Evolutionary conservation across 2,329 filamentous ascomycete species (phyloP).

Genomic region (Cryphonectria carpinicola): DNA sequence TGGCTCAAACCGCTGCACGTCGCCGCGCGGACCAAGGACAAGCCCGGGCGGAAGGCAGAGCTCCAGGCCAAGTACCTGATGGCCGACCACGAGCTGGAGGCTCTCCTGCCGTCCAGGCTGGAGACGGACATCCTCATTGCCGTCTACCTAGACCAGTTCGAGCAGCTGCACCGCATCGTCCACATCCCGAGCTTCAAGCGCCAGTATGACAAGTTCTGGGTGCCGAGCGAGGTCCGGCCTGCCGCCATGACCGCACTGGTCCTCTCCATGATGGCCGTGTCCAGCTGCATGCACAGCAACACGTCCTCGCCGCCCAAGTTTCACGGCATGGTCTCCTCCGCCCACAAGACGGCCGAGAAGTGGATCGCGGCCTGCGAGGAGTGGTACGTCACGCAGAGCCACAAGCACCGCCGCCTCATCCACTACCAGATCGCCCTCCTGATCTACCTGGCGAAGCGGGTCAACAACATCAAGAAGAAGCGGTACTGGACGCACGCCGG

Average conservation of each 20-base stretch:
- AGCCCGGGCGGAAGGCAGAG: constrained; percentile 56
- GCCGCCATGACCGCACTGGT: constrained; percentile 61
- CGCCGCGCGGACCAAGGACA: constrained; percentile 57
- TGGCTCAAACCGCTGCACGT: constrained; percentile 63
- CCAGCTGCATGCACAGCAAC: constrained; percentile 60
- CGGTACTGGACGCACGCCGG: constrained; percentile 64
- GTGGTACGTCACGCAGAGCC: constrained; percentile 60
- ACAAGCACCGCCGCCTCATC: constrained; percentile 63
- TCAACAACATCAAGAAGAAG: constrained; percentile 69
- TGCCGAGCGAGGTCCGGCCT: constrained; percentile 46
- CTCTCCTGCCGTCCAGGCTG: constrained; percentile 51
- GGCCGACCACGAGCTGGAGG: constrained; percentile 54
- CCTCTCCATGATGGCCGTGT: constrained; percentile 63
- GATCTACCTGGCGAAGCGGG: constrained; percentile 62
- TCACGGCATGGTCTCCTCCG: constrained; percentile 61
- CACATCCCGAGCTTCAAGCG: constrained; percentile 62
- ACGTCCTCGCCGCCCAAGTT: constrained; percentile 51
- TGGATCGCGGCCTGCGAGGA: constrained; percentile 61
- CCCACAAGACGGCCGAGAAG: constrained; percentile 57
- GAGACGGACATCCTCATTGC: constrained; percentile 54
- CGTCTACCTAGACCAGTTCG: constrained; percentile 59
- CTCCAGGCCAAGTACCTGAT: constrained; percentile 54
- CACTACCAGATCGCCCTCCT: constrained; percentile 65
- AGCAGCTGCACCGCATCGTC: constrained; percentile 60
- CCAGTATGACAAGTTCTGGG: constrained; percentile 61